Evolutionary conservation across 2,329 filamentous ascomycete genomes (phyloP).

Genomic region (Calonectria pseudoreteaudii): DNA sequence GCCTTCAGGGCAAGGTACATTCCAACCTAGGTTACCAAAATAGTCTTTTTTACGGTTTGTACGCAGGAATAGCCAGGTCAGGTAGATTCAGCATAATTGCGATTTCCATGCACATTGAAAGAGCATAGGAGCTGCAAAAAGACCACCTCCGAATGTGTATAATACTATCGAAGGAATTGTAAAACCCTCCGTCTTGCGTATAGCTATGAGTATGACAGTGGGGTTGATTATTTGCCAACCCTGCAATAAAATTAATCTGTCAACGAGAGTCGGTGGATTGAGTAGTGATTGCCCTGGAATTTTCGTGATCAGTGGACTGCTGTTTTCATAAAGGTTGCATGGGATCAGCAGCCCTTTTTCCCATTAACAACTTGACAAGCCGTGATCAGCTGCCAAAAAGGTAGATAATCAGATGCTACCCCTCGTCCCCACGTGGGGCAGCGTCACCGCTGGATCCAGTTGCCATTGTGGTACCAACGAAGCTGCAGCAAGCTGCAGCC

Average conservation of each 20-base stretch:
- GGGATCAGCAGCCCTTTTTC: neutral
- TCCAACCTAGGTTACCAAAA: neutral
- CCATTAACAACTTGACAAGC: neutral
- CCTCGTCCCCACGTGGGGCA: constrained; percentile 24
- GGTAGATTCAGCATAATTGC: neutral
- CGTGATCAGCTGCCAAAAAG: neutral
- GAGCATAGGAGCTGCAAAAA: neutral
- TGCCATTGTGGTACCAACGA: neutral
- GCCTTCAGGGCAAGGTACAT: neutral
- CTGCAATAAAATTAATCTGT: neutral
- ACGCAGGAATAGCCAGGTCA: neutral
- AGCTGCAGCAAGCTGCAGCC: neutral
- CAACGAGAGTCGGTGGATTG: neutral
- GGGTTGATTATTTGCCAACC: neutral
- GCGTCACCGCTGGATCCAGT: neutral
- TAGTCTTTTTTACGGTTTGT: neutral
- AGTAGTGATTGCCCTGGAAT: neutral
- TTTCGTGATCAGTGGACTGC: neutral
- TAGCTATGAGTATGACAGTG: neutral
- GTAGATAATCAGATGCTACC: constrained; percentile 1
- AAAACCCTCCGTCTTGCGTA: neutral
- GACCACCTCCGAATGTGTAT: neutral
- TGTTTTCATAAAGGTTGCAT: neutral
- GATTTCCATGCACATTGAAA: neutral
- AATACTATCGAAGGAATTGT: neutral